Percentiles rank a stretch among this genome's conserved stretches.
Evolutionary conservation across 2,329 filamentous ascomycete species (phyloP).

Genomic region (Camillea tinctor): DNA sequence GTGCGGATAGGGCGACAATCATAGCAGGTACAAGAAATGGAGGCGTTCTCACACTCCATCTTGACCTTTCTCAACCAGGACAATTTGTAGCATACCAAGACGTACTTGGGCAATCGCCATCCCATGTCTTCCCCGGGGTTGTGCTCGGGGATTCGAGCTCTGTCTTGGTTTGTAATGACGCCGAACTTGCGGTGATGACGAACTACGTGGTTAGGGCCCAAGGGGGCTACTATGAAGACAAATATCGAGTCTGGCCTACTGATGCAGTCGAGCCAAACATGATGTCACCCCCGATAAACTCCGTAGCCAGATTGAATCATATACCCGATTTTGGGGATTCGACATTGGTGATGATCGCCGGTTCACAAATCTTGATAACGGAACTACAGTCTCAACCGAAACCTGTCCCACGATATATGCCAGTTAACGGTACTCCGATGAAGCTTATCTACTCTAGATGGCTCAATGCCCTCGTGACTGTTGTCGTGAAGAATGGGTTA

Average conservation of each 20-base stretch:
- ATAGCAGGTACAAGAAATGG: conserved; percentile 52
- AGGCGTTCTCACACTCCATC: conserved; percentile 43
- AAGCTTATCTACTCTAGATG: conserved; percentile 55
- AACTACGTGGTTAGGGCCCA: conserved; percentile 4
- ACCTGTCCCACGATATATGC: conserved; percentile 32
- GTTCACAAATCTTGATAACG: conserved; percentile 50
- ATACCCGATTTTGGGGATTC: conserved; percentile 41
- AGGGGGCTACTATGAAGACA: conserved; percentile 36
- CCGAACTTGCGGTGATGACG: conserved; percentile 27
- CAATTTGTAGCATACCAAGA: conserved; percentile 12
- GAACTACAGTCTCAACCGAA: conserved; percentile 42
- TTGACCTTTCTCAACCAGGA: conserved; percentile 17
- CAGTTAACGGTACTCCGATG: conserved; percentile 42
- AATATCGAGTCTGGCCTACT: conserved; percentile 50
- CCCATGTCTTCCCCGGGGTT: conserved; percentile 26
- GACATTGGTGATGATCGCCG: conserved; percentile 50
- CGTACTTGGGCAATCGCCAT: conserved; percentile 30
- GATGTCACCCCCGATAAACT: conserved; percentile 47
- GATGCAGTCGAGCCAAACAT: conserved; percentile 48
- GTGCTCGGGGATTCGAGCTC: conserved; percentile 44
- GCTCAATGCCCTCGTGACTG: conserved; percentile 55
- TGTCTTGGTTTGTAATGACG: conserved; percentile 39
- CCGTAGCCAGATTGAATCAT: conserved; percentile 42
- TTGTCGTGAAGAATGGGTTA: conserved; percentile 40
- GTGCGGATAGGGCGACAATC: conserved; percentile 31